Percentiles rank a stretch among this genome's conserved stretches.
Conservation (phyloP, 2,329 filamentous ascomycete genomes). For the Phaeosphaeria sp. region DNA sequence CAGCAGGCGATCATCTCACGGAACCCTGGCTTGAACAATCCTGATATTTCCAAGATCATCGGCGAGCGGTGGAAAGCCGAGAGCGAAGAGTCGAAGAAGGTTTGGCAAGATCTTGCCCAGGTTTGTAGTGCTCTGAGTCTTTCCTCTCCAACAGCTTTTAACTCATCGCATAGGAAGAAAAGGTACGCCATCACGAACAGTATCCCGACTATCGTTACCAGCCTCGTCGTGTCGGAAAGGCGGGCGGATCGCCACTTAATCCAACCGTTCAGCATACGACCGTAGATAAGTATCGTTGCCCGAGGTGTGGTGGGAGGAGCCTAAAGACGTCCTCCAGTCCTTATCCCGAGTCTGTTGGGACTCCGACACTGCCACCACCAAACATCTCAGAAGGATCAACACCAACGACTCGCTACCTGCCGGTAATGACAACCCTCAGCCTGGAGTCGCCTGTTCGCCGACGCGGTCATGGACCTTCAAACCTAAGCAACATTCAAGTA, state of each 20-base stretch:
- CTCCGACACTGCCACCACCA: conserved; percentile 49
- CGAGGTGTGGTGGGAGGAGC: conserved; percentile 74
- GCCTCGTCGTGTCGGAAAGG: conserved; percentile 65
- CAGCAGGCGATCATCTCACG: conserved; percentile 81
- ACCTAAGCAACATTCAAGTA: conserved; percentile 38
- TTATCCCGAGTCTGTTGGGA: conserved; percentile 53
- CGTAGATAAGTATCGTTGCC: conserved; percentile 62
- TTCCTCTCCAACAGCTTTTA: conserved; percentile 16
- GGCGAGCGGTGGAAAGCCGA: conserved; percentile 89
- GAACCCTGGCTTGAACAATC: conserved; percentile 90
- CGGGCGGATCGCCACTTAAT: conserved; percentile 47
- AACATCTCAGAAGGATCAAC: conserved; percentile 40
- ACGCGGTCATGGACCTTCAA: conserved; percentile 30
- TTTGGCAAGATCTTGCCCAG: conserved; percentile 90
- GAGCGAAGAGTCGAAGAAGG: conserved; percentile 74
- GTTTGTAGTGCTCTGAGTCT: conserved; percentile 51
- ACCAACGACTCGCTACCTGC: conserved; percentile 42
- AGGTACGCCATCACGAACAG: conserved; percentile 83
- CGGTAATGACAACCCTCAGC: conserved; percentile 51
- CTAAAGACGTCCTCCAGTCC: conserved; percentile 69
- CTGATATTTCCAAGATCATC: conserved; percentile 97
- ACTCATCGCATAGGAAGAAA: conserved; percentile 71
- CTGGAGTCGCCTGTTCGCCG: conserved; percentile 44
- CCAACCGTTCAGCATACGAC: conserved; percentile 43
- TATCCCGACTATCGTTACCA: conserved; percentile 96